Evolutionary conservation across 805 yeast species (phyloP).

Genomic region (Blastobotrys peoriensis): DNA sequence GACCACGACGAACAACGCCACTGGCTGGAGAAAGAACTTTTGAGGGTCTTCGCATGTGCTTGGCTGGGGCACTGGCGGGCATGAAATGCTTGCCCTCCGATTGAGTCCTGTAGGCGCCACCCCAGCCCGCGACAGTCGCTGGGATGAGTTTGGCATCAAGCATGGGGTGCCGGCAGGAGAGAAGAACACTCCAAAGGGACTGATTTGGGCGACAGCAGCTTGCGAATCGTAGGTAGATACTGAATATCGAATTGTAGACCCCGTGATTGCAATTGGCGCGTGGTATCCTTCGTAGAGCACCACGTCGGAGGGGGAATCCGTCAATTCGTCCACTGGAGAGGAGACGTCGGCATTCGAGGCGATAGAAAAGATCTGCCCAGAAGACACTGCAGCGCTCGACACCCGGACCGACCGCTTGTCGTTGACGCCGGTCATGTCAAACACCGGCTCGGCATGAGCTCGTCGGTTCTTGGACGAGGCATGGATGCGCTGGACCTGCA

Average conservation of each 20-base stretch:
- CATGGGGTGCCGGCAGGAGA: constrained; percentile 1
- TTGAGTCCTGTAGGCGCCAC: not conserved
- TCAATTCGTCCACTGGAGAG: not conserved
- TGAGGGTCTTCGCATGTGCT: not conserved
- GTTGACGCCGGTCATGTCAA: constrained; percentile 9
- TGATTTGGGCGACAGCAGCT: constrained; percentile 3
- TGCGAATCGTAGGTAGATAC: constrained; percentile 7
- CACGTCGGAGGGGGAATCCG: not conserved
- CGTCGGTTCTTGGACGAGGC: constrained; percentile 3
- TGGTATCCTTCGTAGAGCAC: constrained; percentile 9
- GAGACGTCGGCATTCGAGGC: not conserved
- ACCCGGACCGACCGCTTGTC: constrained; percentile 2
- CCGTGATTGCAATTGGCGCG: constrained; percentile 4
- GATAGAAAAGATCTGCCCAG: not conserved
- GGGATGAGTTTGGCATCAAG: constrained; percentile 4
- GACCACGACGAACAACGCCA: constrained; percentile 17
- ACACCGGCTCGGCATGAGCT: constrained; percentile 14
- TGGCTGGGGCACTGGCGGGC: not conserved
- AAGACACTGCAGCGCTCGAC: not conserved
- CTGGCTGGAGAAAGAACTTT: constrained; percentile 15
- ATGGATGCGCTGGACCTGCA: constrained; percentile 17
- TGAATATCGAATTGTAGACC: constrained; percentile 1
- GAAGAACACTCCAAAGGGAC: constrained; percentile 1
- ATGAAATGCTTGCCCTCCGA: not conserved
- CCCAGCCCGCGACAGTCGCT: constrained; percentile 1